Evolutionary conservation across 495 filamentous ascomycete genomes (phyloP).

Genomic region (Aspergillus saccharolyticus): DNA sequence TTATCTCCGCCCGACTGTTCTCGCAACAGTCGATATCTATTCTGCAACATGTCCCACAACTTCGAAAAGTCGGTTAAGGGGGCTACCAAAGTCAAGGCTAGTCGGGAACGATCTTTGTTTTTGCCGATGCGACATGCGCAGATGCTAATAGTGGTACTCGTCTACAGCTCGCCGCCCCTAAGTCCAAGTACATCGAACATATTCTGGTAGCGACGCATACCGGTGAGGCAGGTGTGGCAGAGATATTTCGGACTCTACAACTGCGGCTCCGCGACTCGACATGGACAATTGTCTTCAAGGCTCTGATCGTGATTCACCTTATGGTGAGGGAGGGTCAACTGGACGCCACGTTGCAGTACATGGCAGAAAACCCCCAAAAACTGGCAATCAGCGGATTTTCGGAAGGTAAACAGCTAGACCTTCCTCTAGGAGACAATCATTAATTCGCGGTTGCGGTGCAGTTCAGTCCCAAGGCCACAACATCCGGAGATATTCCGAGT

Average conservation of each 20-base stretch:
- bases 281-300: constrained; percentile 97
- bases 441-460: constrained; percentile 19
- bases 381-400: constrained; percentile 87
- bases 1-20: constrained; percentile 6
- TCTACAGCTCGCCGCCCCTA: constrained; percentile 81
- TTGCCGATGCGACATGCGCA: background rate
- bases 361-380: constrained; percentile 76
- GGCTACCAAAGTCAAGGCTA: constrained; percentile 88
- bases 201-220: constrained; percentile 93
- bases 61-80: constrained; percentile 94
- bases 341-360: constrained; percentile 80
- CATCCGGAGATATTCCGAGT: constrained; percentile 85
- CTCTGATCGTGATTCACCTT: constrained; percentile 88
- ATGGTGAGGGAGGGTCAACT: constrained; percentile 96
- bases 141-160: constrained; percentile 12
- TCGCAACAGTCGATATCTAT: constrained; percentile 1
- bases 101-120: constrained; percentile 14
- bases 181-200: constrained; percentile 99
- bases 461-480: constrained; percentile 96
- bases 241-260: constrained; percentile 90
- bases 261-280: constrained; percentile 86
- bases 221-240: constrained; percentile 90
- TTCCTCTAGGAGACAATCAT: constrained; percentile 1
- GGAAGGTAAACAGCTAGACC: constrained; percentile 60
- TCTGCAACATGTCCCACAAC: constrained; percentile 61